Conservation (phyloP, 805 yeast genomes). For the Limtongozyma cylindracea region DNA sequence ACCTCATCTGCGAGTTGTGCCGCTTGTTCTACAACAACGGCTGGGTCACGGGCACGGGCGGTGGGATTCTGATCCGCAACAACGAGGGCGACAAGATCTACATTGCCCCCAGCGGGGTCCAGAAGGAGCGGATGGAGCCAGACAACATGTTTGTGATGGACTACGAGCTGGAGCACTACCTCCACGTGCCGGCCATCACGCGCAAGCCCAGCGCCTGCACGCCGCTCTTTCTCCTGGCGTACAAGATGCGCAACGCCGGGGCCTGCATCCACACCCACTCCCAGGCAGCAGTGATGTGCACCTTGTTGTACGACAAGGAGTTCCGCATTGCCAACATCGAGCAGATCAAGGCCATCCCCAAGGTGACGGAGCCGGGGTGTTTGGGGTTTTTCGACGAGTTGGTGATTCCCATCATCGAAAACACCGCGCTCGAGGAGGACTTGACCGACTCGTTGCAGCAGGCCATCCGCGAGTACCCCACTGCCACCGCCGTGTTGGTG, state of each 20-base stretch:
- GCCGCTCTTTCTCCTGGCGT: slow-evolving; percentile 60
- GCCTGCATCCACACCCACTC: slow-evolving; percentile 94
- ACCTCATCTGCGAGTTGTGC: slow-evolving; percentile 64
- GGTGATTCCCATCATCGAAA: slow-evolving; percentile 75
- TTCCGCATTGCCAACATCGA: slow-evolving; percentile 64
- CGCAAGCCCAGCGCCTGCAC: slow-evolving; percentile 89
- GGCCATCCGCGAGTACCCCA: slow-evolving; percentile 48
- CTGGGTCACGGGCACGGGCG: slow-evolving; percentile 95
- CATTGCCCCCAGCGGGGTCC: slow-evolving; percentile 91
- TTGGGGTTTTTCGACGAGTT: slow-evolving; percentile 50
- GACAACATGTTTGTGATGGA: slow-evolving; percentile 61
- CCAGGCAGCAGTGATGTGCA: slow-evolving; percentile 62
- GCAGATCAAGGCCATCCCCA: slow-evolving; percentile 81
- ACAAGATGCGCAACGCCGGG: slow-evolving; percentile 45
- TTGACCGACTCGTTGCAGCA: slow-evolving; percentile 37
- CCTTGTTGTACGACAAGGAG: slow-evolving; percentile 39
- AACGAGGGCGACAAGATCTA: slow-evolving; percentile 25
- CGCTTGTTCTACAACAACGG: slow-evolving; percentile 49
- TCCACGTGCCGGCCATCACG: slow-evolving; percentile 27
- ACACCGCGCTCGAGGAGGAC: slow-evolving; percentile 74
- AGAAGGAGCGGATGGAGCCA: slow-evolving; percentile 71
- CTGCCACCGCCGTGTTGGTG: slow-evolving; percentile 67
- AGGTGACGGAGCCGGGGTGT: slow-evolving; percentile 36
- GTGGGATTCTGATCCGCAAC: slow-evolving; percentile 63
- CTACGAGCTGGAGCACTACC: slow-evolving; percentile 20